These are phyloP conservation scores for Podospora anserina DNA, from an alignment of 495 filamentous ascomycete species.

Conservation along the genomic window DNA sequence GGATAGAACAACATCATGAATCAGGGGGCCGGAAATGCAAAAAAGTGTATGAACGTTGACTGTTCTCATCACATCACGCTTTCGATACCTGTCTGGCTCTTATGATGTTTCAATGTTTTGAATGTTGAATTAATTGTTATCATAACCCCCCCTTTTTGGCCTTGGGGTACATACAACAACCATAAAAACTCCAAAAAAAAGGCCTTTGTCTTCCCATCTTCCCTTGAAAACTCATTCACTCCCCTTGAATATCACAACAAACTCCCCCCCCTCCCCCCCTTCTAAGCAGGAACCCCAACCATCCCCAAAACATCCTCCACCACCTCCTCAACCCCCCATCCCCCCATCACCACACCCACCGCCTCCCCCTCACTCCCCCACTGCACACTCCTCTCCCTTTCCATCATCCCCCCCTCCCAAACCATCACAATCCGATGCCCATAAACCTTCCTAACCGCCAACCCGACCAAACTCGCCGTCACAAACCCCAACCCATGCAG, in stretches of 20 bases:
- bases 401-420: conserved; percentile 56
- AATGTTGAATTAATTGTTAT: not conserved
- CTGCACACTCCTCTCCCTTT: conserved; percentile 81
- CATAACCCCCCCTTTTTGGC: not conserved
- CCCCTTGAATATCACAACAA: not conserved
- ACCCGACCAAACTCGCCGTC: conserved; percentile 75
- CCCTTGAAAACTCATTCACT: not conserved
- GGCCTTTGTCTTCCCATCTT: not conserved
- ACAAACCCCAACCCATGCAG: conserved; percentile 78
- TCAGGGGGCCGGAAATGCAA: not conserved
- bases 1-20: not conserved
- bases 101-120: not conserved
- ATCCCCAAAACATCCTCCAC: conserved; percentile 75
- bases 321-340: conserved; percentile 69
- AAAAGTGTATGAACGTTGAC: not conserved
- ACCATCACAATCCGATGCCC: not conserved
- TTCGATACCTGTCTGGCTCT: not conserved
- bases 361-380: conserved; percentile 81
- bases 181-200: not conserved
- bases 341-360: conserved; percentile 61
- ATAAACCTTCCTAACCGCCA: conserved; percentile 70
- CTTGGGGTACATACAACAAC: too few species aligned
- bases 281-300: conserved; percentile 67
- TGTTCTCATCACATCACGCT: not conserved
- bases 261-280: not conserved